Percentiles rank a stretch among this genome's conserved stretches.
Evolutionary conservation across 768 basidiomycete genomes (phyloP).

Genomic region (Myochromella boudieri): DNA sequence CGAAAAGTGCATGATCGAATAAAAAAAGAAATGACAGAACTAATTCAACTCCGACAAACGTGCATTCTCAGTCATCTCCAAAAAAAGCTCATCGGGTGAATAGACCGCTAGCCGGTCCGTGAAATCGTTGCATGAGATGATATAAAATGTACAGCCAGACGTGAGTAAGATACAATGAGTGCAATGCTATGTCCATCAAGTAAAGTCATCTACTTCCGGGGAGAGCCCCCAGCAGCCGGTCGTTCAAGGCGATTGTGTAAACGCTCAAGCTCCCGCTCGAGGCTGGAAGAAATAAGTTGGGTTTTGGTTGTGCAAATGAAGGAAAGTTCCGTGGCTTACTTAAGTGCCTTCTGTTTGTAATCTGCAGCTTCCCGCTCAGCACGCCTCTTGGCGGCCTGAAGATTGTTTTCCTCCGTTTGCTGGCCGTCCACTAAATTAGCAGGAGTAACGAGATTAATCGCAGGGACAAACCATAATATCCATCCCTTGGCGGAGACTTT

Average conservation of each 20-base stretch:
- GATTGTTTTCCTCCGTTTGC: constrained; percentile 71
- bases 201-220: constrained; percentile 26
- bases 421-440: constrained; percentile 23
- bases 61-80: constrained; percentile 2
- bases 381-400: constrained; percentile 70
- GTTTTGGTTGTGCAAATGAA: constrained; percentile 3
- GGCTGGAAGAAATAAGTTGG: constrained; percentile 29
- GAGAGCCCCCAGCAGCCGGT: constrained; percentile 42
- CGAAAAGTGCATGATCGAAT: constrained; percentile 62
- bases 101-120: too few species aligned
- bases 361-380: constrained; percentile 78
- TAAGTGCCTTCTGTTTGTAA: constrained; percentile 66
- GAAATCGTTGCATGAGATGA: too few species aligned
- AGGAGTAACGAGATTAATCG: constrained; percentile 9
- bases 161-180: constrained; percentile 18
- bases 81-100: not conserved
- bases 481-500: constrained; percentile 55
- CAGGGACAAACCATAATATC: constrained; percentile 55
- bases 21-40: not conserved
- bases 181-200: constrained; percentile 13
- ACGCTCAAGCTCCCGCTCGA: constrained; percentile 70
- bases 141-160: constrained; percentile 19
- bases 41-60: constrained; percentile 13
- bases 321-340: constrained; percentile 38
- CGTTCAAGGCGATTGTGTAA: constrained; percentile 64